Percentiles rank a stretch among this genome's conserved stretches.
These are phyloP conservation scores for Brasilioporus rufonigricans DNA, from an alignment of 768 basidiomycete genomes.

Conservation along the genomic window DNA sequence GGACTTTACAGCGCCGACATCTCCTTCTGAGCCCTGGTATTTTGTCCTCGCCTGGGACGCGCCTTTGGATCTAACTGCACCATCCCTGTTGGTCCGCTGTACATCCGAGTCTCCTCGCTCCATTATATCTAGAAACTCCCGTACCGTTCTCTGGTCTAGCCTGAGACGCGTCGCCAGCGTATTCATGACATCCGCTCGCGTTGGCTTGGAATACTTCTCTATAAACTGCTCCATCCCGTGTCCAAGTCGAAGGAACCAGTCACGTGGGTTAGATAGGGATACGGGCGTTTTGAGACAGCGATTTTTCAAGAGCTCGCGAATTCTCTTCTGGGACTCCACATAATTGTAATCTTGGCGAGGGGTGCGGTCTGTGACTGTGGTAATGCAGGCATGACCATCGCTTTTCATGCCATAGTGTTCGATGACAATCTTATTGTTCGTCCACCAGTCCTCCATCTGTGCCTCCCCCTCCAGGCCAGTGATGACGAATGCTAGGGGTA, in stretches of 20 bases:
- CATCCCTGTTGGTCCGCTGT: neutral
- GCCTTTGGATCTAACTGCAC: too few relatives aligned
- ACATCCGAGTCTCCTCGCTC: neutral
- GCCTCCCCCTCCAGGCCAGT: constrained; percentile 23
- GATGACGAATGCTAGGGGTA: constrained; percentile 35
- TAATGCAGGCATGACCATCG: too few relatives aligned
- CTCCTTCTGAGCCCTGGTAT: too few relatives aligned
- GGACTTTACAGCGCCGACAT: neutral
- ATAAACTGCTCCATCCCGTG: neutral
- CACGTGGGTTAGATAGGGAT: neutral
- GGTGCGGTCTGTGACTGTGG: neutral
- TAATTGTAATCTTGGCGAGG: constrained; percentile 4
- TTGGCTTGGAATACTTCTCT: neutral
- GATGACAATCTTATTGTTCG: constrained; percentile 11
- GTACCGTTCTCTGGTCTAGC: neutral
- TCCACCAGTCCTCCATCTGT: too few relatives aligned
- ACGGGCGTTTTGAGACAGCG: neutral
- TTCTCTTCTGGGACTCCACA: constrained; percentile 9
- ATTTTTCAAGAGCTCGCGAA: constrained; percentile 6
- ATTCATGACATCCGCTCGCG: neutral
- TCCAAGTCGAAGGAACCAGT: neutral
- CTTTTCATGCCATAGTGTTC: too few relatives aligned
- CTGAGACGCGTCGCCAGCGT: neutral
- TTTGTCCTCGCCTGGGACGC: too few relatives aligned
- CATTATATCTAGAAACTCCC: neutral